These are phyloP conservation scores for Sporisorium sorghi DNA, from an alignment of 1,284 basidiomycete genomes.

Conservation along the genomic window DNA sequence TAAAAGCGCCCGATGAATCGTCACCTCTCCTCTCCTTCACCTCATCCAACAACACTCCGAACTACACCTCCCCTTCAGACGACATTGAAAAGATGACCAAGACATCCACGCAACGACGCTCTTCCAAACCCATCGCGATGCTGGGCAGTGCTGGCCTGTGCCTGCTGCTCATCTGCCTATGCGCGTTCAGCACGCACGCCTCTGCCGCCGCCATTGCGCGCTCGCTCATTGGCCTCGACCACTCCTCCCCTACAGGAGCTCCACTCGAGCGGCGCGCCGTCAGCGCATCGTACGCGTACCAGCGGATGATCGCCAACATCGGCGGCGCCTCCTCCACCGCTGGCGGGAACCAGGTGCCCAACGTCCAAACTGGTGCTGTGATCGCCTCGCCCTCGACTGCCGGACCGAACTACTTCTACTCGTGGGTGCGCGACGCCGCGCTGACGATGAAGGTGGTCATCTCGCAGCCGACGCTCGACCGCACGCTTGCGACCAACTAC, in stretches of 20 bases:
- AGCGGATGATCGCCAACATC: slow-evolving; percentile 55
- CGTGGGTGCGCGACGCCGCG: slow-evolving; percentile 54
- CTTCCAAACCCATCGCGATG: slow-evolving; percentile 34
- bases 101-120: slow-evolving; percentile 2
- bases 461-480: slow-evolving; percentile 34
- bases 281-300: slow-evolving; percentile 40
- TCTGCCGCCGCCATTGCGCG: slow-evolving; percentile 36
- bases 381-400: slow-evolving; percentile 56
- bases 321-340: slow-evolving; percentile 44
- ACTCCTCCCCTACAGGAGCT: neutral
- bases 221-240: slow-evolving; percentile 34
- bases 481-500: slow-evolving; percentile 45
- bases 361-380: slow-evolving; percentile 41
- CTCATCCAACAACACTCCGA: neutral
- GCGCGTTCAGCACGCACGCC: slow-evolving; percentile 43
- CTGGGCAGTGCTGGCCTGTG: slow-evolving; percentile 47
- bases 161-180: slow-evolving; percentile 45
- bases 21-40: slow-evolving; percentile 5
- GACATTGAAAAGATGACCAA: slow-evolving; percentile 39
- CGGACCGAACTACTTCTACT: slow-evolving; percentile 56
- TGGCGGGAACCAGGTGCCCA: slow-evolving; percentile 45
- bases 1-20: slow-evolving; percentile 30
- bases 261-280: slow-evolving; percentile 27
- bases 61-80: neutral
- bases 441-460: slow-evolving; percentile 54